A percentile compares a stretch with the other conserved stretches of the same genome.
phyloP scores from a whole-genome alignment of 1,139 yeast genomes.

The Geotrichum fermentans region DNA sequence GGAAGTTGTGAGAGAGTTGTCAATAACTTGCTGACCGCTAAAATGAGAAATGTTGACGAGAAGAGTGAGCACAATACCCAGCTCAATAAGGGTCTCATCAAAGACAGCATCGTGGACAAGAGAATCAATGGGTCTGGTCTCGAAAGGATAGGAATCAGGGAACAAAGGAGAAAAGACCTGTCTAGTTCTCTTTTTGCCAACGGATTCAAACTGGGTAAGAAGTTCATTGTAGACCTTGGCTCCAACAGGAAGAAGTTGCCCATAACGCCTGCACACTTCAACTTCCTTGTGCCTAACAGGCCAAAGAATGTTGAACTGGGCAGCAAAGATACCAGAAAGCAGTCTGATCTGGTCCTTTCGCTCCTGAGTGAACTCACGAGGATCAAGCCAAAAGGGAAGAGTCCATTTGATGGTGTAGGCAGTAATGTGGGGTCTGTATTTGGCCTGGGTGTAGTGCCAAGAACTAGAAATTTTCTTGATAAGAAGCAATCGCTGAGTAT shows the following conservation, averaged over 20 bases:
- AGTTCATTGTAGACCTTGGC: conserved; percentile 34
- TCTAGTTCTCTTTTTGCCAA: conserved; percentile 17
- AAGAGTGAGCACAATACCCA: conserved; percentile 44
- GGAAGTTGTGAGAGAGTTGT: conserved; percentile 49
- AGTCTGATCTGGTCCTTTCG: conserved; percentile 33
- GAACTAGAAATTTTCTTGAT: conserved; percentile 55
- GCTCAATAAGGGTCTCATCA: conserved; percentile 69
- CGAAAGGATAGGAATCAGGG: conserved; percentile 64
- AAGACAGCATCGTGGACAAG: conserved; percentile 64
- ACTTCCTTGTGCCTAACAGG: conserved; percentile 30
- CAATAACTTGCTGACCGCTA: conserved; percentile 51
- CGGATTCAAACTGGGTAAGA: conserved; percentile 26
- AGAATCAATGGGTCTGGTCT: conserved; percentile 65
- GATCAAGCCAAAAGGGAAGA: conserved; percentile 31
- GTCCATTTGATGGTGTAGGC: conserved; percentile 58
- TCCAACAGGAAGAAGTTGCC: conserved; percentile 33
- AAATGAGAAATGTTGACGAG: conserved; percentile 33
- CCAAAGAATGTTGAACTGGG: conserved; percentile 35
- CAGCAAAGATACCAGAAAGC: conserved; percentile 34
- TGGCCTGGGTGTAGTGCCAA: conserved; percentile 41
- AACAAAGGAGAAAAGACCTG: conserved; percentile 45
- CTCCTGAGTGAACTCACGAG: conserved; percentile 28
- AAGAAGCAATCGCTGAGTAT: conserved; percentile 55
- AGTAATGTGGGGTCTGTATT: conserved; percentile 45
- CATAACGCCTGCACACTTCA: conserved; percentile 33